A percentile compares a stretch with the other conserved stretches of the same genome.
Conservation (phyloP, 1,284 basidiomycete species). For the Schizophyllum commune region DNA sequence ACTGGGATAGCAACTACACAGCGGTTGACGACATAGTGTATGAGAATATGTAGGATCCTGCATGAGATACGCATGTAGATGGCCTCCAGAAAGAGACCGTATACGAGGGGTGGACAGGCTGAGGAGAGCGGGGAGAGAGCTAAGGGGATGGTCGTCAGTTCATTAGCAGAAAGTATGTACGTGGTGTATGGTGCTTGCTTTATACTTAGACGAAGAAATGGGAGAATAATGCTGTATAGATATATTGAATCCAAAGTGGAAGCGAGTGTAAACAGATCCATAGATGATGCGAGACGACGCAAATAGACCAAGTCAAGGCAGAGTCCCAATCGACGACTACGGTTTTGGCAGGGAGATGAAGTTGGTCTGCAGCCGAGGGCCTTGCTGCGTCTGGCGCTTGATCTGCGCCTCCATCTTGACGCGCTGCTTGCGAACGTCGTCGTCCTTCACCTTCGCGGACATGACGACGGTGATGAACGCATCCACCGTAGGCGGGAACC, state of each 20-base stretch:
- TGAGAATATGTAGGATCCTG: background rate
- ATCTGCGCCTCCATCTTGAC: constrained; percentile 62
- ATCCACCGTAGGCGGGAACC: constrained; percentile 52
- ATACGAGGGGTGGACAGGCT: background rate
- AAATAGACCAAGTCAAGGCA: background rate
- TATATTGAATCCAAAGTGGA: background rate
- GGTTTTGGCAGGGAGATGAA: background rate
- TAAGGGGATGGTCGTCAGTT: background rate
- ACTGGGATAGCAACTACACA: background rate
- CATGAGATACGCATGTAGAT: background rate
- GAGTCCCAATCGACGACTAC: background rate
- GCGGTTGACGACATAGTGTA: background rate
- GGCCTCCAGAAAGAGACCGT: too few species aligned
- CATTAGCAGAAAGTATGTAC: background rate
- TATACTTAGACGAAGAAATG: background rate
- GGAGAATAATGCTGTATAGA: background rate
- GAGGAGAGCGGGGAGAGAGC: background rate
- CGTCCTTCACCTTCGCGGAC: constrained; percentile 72
- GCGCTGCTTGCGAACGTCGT: constrained; percentile 71
- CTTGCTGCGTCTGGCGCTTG: constrained; percentile 46
- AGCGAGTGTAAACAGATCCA: background rate
- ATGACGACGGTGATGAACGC: constrained; percentile 56
- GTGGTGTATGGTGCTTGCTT: background rate
- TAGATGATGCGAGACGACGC: background rate
- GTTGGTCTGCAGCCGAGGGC: constrained; percentile 14